phyloP scores from a whole-genome alignment of 2,329 filamentous ascomycete species.

The Seiridium cupressi region DNA sequence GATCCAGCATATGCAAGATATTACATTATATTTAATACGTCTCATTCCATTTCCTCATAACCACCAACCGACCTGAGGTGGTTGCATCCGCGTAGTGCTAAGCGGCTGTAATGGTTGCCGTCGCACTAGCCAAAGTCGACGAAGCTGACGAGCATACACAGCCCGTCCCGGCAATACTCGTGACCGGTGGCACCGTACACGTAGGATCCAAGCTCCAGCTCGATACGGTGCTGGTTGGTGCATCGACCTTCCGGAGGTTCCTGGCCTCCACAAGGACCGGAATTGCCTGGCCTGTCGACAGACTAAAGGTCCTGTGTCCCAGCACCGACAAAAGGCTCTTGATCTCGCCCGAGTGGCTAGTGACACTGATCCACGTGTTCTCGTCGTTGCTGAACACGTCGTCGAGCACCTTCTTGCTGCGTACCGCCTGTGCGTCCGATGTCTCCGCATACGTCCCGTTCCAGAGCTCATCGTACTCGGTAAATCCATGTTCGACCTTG shows the following conservation, averaged over 20 bases:
- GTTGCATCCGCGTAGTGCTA: neutral
- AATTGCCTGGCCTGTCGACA: conserved; percentile 67
- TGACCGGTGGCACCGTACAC: conserved; percentile 42
- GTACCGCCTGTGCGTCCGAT: conserved; percentile 43
- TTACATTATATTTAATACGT: neutral
- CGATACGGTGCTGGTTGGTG: conserved; percentile 28
- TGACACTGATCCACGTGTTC: conserved; percentile 57
- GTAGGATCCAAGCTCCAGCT: conserved; percentile 39
- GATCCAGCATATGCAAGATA: too few species aligned
- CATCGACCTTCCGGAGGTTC: conserved; percentile 26
- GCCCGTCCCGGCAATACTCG: conserved; percentile 37
- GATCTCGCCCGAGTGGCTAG: conserved; percentile 60
- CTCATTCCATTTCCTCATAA: neutral
- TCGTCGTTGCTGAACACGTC: conserved; percentile 54
- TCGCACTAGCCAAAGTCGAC: conserved; percentile 4
- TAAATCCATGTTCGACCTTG: conserved; percentile 59
- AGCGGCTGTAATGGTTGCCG: neutral
- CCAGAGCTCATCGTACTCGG: conserved; percentile 51
- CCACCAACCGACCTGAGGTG: neutral
- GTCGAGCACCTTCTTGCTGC: conserved; percentile 50
- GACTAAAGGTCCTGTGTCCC: conserved; percentile 58
- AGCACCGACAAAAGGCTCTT: conserved; percentile 50
- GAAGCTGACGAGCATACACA: conserved; percentile 36
- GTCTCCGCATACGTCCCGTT: conserved; percentile 40
- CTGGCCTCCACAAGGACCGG: conserved; percentile 65